Conservation (phyloP, 2,329 filamentous ascomycete species). For the Alternaria brassicicola region DNA sequence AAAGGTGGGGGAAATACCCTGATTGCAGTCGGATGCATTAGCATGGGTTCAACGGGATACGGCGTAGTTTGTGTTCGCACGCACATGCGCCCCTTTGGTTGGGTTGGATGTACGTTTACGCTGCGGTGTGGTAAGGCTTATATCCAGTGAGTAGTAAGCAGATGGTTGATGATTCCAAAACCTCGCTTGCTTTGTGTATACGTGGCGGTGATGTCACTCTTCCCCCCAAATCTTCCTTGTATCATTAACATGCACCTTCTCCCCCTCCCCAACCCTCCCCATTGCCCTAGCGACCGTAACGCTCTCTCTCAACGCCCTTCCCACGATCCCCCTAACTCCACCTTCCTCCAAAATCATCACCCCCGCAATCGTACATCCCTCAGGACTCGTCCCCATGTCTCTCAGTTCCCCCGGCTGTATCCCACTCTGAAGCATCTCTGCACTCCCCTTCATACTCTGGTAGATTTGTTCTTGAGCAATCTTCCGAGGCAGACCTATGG, state of each 20-base stretch:
- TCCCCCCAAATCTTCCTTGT: constrained; percentile 33
- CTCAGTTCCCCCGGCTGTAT: constrained; percentile 36
- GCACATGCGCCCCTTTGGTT: constrained; percentile 2
- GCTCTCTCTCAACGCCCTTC: constrained; percentile 54
- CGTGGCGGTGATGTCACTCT: neutral
- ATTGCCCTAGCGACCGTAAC: constrained; percentile 55
- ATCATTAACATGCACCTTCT: constrained; percentile 51
- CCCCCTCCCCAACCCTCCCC: constrained; percentile 34
- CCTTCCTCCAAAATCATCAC: constrained; percentile 44
- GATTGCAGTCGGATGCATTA: constrained; percentile 13
- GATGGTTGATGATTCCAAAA: constrained; percentile 6
- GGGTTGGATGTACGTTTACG: constrained; percentile 10
- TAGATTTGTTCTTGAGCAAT: constrained; percentile 40
- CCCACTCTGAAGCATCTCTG: constrained; percentile 39
- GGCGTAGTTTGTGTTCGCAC: constrained; percentile 4
- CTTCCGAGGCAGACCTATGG: constrained; percentile 33
- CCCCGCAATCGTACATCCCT: constrained; percentile 44
- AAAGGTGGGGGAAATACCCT: constrained; percentile 15
- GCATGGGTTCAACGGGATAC: constrained; percentile 13
- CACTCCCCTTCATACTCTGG: constrained; percentile 41
- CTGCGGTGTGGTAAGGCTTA: constrained; percentile 4
- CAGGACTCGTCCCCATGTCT: constrained; percentile 39
- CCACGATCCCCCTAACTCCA: constrained; percentile 35
- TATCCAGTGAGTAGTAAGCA: constrained; percentile 9
- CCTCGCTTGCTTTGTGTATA: neutral